Conservation (phyloP, 1,284 basidiomycete genomes). For the Fomitopsis palustris region DNA sequence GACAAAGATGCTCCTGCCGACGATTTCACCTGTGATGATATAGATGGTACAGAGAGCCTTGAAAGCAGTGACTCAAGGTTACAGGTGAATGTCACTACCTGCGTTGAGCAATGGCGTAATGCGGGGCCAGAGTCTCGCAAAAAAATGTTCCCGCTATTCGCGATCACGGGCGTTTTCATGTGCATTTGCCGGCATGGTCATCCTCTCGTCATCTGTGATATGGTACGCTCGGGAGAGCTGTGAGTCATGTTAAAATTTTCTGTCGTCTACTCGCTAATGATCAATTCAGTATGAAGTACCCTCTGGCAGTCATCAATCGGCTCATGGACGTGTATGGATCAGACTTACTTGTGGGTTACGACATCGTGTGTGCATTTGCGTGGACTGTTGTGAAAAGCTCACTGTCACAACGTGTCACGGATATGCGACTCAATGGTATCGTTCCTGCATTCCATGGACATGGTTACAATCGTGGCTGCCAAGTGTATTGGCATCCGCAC, state of each 20-base stretch:
- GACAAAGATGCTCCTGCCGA: no score
- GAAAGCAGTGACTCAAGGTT: background rate
- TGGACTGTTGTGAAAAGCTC: conserved; percentile 24
- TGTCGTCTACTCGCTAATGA: conserved; percentile 15
- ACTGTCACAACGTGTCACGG: conserved; percentile 12
- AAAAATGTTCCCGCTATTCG: conserved; percentile 28
- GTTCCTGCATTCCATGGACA: no score
- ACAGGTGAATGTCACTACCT: background rate
- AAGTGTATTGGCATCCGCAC: no score
- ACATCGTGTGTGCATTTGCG: conserved; percentile 32
- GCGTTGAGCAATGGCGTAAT: conserved; percentile 15
- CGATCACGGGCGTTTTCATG: conserved; percentile 32
- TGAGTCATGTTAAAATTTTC: conserved; percentile 13
- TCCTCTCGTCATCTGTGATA: conserved; percentile 29
- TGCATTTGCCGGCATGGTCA: conserved; percentile 16
- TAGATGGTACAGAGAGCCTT: background rate
- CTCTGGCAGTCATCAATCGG: conserved; percentile 26
- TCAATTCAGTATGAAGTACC: conserved; percentile 30
- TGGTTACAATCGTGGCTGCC: no score
- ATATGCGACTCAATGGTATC: conserved; percentile 8
- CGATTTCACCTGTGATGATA: no score
- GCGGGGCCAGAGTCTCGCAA: conserved; percentile 24
- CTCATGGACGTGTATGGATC: conserved; percentile 22
- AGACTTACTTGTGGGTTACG: conserved; percentile 27
- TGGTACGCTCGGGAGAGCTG: conserved; percentile 35